A percentile compares a stretch with the other conserved stretches of the same genome.
Conservation (phyloP, 768 basidiomycete genomes). For the Hydnomerulius pinastri region DNA sequence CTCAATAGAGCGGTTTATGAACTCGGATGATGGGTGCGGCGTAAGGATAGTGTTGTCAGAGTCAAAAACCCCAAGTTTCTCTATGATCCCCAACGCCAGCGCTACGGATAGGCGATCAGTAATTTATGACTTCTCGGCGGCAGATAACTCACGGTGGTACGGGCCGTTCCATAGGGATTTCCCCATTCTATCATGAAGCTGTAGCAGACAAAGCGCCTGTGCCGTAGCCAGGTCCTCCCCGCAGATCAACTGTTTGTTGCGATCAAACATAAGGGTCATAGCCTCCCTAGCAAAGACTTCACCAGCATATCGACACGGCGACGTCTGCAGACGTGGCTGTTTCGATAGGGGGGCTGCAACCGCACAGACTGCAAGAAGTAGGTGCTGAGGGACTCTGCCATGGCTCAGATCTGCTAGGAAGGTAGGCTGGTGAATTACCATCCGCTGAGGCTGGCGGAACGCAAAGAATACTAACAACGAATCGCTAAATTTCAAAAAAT, state of each 20-base stretch:
- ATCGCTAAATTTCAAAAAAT: slow-evolving; percentile 1
- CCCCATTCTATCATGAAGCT: slow-evolving; percentile 60
- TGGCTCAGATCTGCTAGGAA: slow-evolving; percentile 68
- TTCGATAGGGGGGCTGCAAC: slow-evolving; percentile 77
- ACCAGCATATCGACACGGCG: slow-evolving; percentile 56
- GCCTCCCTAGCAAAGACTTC: slow-evolving; percentile 60
- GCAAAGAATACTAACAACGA: slow-evolving; percentile 70
- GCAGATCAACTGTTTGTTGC: slow-evolving; percentile 56
- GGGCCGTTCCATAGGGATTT: slow-evolving; percentile 34
- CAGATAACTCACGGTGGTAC: slow-evolving; percentile 31
- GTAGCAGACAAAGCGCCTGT: slow-evolving; percentile 74
- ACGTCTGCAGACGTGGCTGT: slow-evolving; percentile 60
- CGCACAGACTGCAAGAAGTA: slow-evolving; percentile 75
- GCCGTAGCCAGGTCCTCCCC: slow-evolving; percentile 70
- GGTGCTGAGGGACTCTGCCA: slow-evolving; percentile 66
- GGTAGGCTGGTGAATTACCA: slow-evolving; percentile 77
- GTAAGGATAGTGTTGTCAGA: slow-evolving; percentile 63
- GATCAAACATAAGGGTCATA: slow-evolving; percentile 69
- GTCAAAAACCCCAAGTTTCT: slow-evolving; percentile 63
- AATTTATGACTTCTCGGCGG: neutral
- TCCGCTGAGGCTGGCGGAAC: slow-evolving; percentile 75
- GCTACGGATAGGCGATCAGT: slow-evolving; percentile 41
- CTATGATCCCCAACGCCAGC: slow-evolving; percentile 64
- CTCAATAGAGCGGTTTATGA: slow-evolving; percentile 63
- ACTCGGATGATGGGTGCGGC: slow-evolving; percentile 57